Evolutionary conservation across 1,284 basidiomycete genomes (phyloP).

Genomic region (Lentinula novae-zelandiae): DNA sequence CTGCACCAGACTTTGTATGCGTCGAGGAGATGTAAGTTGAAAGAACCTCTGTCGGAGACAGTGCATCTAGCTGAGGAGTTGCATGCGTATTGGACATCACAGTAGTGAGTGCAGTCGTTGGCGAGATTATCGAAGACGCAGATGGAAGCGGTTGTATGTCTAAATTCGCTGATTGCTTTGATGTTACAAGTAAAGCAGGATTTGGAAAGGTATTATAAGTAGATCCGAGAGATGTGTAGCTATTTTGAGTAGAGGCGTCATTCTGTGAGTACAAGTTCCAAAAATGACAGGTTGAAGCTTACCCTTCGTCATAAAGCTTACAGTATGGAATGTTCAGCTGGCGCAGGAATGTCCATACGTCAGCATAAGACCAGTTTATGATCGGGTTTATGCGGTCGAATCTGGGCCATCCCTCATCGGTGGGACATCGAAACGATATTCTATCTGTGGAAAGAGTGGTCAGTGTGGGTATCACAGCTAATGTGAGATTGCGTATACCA

Average conservation of each 20-base stretch:
- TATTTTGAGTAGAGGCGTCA: conserved; percentile 27
- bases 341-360: conserved; percentile 89
- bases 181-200: conserved; percentile 62
- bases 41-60: conserved; percentile 24
- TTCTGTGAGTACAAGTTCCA: not conserved
- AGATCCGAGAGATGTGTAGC: conserved; percentile 95
- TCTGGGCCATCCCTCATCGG: conserved; percentile 85
- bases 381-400: conserved; percentile 95
- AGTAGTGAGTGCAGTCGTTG: conserved; percentile 22
- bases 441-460: conserved; percentile 38
- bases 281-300: conserved; percentile 22
- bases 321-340: conserved; percentile 83
- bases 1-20: conserved; percentile 21
- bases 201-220: conserved; percentile 94
- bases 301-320: conserved; percentile 89
- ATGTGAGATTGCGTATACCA: conserved; percentile 46
- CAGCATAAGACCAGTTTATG: conserved; percentile 88
- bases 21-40: conserved; percentile 23
- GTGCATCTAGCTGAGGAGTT: conserved; percentile 17
- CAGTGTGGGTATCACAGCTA: conserved; percentile 8
- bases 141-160: conserved; percentile 10
- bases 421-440: conserved; percentile 71
- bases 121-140: conserved; percentile 18
- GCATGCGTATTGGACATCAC: conserved; percentile 24
- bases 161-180: conserved; percentile 12